Evolutionary conservation across 345 rosid genomes (phyloP).

Genomic region (Brassica incana): DNA sequence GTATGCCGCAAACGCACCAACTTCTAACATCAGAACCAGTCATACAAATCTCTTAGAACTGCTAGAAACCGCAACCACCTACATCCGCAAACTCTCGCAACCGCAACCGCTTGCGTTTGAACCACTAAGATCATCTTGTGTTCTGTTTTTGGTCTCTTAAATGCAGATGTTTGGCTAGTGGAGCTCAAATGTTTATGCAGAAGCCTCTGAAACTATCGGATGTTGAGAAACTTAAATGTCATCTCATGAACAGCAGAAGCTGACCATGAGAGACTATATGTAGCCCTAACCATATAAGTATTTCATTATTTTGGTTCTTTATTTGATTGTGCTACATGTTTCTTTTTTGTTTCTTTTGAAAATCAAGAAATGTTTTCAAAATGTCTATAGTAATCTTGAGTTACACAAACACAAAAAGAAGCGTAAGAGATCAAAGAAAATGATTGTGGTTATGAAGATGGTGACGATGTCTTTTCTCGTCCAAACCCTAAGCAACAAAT

Average conservation of each 20-base stretch:
- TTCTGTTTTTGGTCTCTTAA: not conserved
- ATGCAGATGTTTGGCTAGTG: slow-evolving; percentile 73
- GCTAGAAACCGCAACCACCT: too few relatives aligned
- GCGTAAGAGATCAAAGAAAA: slow-evolving; percentile 40
- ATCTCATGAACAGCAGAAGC: slow-evolving; percentile 51
- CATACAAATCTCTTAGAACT: too few relatives aligned
- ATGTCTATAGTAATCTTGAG: not conserved
- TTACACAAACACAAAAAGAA: not conserved
- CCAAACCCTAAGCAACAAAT: slow-evolving; percentile 57
- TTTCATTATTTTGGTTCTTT: slow-evolving; percentile 13
- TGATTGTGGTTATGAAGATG: slow-evolving; percentile 52
- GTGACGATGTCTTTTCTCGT: slow-evolving; percentile 45
- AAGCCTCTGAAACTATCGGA: slow-evolving; percentile 85
- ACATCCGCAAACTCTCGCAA: too few relatives aligned
- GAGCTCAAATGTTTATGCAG: slow-evolving; percentile 82
- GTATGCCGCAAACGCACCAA: too few relatives aligned
- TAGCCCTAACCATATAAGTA: slow-evolving; percentile 10
- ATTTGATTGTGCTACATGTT: slow-evolving; percentile 1
- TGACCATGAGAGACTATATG: slow-evolving; percentile 46
- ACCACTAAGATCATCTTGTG: not conserved
- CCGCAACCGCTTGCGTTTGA: too few relatives aligned
- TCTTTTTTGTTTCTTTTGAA: not conserved
- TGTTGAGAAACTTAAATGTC: slow-evolving; percentile 59
- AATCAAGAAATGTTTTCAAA: slow-evolving; percentile 19
- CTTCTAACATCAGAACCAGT: too few relatives aligned